A percentile compares a stretch with the other conserved stretches of the same genome.
These are phyloP conservation scores for Barnettozyma botsteinii DNA, from an alignment of 805 yeast genomes.

Conservation along the genomic window DNA sequence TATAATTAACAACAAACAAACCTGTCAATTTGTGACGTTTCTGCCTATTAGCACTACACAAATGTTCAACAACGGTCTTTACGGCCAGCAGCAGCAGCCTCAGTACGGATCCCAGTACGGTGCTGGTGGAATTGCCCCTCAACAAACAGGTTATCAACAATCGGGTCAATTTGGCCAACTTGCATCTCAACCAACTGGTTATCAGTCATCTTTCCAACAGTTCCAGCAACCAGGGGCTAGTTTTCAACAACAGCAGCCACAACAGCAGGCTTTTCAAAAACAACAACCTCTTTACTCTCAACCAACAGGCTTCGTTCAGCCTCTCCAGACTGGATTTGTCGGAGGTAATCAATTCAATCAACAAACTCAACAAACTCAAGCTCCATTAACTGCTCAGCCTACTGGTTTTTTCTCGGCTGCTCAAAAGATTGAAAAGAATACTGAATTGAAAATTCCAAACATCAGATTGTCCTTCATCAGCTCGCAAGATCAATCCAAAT, in stretches of 20 bases:
- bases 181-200: conserved; percentile 27
- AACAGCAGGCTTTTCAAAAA: conserved; percentile 11
- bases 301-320: conserved; percentile 15
- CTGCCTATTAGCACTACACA: too few relatives aligned
- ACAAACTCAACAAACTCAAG: conserved; percentile 27
- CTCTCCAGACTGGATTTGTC: conserved; percentile 26
- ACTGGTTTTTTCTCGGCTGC: conserved; percentile 35
- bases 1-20: too few relatives aligned
- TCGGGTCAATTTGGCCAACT: conserved; percentile 16
- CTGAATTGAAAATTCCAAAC: conserved; percentile 58
- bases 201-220: conserved; percentile 12
- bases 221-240: conserved; percentile 15
- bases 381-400: conserved; percentile 31
- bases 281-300: conserved; percentile 15
- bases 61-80: conserved; percentile 14
- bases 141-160: conserved; percentile 18
- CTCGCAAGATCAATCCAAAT: conserved; percentile 78
- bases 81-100: conserved; percentile 15
- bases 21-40: too few relatives aligned
- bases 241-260: conserved; percentile 17
- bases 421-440: conserved; percentile 38
- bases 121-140: conserved; percentile 9
- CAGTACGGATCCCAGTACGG: conserved; percentile 6
- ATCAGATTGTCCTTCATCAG: conserved; percentile 82
- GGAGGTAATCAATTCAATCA: conserved; percentile 13